Evolutionary conservation across 805 yeast genomes (phyloP), one percentile per base, ranked within the genome.

Genomic region (Torulaspora maleeae): DNA sequence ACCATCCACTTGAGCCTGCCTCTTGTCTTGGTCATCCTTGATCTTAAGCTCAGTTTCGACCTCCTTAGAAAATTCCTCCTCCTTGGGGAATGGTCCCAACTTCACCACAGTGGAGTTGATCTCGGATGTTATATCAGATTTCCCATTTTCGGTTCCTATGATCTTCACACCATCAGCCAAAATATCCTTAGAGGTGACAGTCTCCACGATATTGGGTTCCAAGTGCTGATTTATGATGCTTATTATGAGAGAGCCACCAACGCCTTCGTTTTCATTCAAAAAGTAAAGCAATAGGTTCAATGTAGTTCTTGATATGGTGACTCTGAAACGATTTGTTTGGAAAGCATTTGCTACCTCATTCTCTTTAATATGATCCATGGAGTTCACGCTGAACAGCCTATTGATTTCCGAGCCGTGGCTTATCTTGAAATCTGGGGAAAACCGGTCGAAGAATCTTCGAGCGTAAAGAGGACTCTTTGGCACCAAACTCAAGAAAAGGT

Each of bases 211-310:
- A 35, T 68, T 65, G 12, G 75, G 74, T 34, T 76, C 81, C 55
- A 93, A 73, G 63, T 87, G 80, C 67, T 88, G 90, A 69, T 93
- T 93, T 51, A 93, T 82, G 39, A 88, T 75, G 54, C 96, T 73
- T 38, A 93, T 86, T 43, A 91, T 73, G 30, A 91, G 77, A 2
- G 90, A 83, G 2, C 98, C 98, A 35, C 98, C 98, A 44, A 82
- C 82, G 8, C 84, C 83, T 65, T 89, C 97, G 62, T 89, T 87
- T 60, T 91, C 97, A 62, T 88, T 95, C 44, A 93, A 67, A 55
- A 89, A 91, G 61, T 87, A 86, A 43, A 93, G 72, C 52, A 93
- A 74, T 54, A 91, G 69, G 61, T 89, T 93, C 59, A 91, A 75
- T 4, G 95, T 80, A 1, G 96, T 89, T 51, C 86, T 82, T 11